A percentile compares a stretch with the other conserved stretches of the same genome.
Conservation (phyloP, 805 yeast species). For the Blastobotrys americana region DNA sequence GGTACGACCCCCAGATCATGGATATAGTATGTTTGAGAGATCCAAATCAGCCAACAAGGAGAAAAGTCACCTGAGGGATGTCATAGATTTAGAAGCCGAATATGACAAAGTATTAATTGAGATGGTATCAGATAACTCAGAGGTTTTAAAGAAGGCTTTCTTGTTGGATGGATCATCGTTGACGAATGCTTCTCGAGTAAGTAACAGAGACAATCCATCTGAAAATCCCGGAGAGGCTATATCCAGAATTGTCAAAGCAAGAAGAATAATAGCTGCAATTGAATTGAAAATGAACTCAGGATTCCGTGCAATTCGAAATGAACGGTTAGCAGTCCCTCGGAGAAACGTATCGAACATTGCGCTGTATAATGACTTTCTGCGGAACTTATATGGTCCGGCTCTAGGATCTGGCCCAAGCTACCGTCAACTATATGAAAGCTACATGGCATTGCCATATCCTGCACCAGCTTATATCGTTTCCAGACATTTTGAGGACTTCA, state of each 20-base stretch:
- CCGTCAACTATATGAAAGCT: slow-evolving; percentile 20
- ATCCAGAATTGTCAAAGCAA: too few relatives aligned
- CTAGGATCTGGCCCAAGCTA: slow-evolving; percentile 6
- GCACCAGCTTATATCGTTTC: slow-evolving; percentile 28
- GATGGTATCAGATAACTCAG: too few relatives aligned
- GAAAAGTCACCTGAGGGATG: not conserved
- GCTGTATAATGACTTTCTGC: slow-evolving; percentile 21
- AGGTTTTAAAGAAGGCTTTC: too few relatives aligned
- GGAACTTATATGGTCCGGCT: slow-evolving; percentile 17
- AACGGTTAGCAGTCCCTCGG: slow-evolving; percentile 1
- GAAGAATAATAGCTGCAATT: too few relatives aligned
- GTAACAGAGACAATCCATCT: too few relatives aligned
- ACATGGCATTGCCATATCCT: slow-evolving; percentile 30
- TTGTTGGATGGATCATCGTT: too few relatives aligned
- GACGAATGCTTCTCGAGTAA: too few relatives aligned
- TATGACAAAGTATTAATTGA: too few relatives aligned
- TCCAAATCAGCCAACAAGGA: not conserved
- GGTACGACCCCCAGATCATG: too few relatives aligned
- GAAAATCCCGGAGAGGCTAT: too few relatives aligned
- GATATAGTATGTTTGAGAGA: too few relatives aligned
- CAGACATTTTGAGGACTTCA: slow-evolving; percentile 29
- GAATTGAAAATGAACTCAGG: not conserved
- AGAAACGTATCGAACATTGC: slow-evolving; percentile 11
- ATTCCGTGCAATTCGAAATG: not conserved
- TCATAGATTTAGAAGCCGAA: not conserved